Evolutionary conservation across 306 rosid genomes (phyloP).

Genomic region (Oemleria cerasiformis): DNA sequence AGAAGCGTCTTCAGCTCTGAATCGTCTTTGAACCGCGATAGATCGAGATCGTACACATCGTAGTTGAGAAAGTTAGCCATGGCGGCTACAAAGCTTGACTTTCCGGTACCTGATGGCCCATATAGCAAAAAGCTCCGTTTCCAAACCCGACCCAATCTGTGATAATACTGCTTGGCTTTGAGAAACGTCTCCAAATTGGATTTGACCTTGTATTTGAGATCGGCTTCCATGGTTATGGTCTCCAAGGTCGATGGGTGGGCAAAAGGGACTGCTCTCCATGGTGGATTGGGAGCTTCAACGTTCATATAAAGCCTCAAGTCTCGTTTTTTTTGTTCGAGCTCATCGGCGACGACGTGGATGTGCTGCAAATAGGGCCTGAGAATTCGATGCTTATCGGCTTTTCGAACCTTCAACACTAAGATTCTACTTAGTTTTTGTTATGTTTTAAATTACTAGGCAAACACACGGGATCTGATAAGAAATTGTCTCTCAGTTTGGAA

Average conservation of each 20-base stretch:
- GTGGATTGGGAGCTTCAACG: background rate
- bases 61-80: no score
- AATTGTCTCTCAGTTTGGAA: constrained; percentile 84
- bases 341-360: constrained; percentile 66
- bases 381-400: constrained; percentile 67
- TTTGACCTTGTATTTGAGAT: constrained; percentile 69
- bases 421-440: constrained; percentile 17
- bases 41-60: no score
- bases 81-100: constrained; percentile 93
- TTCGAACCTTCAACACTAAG: constrained; percentile 52
- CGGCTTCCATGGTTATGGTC: no score
- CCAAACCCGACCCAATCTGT: constrained; percentile 81
- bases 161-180: constrained; percentile 58
- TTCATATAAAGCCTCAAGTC: constrained; percentile 57
- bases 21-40: no score
- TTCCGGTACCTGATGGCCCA: constrained; percentile 94
- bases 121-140: constrained; percentile 76
- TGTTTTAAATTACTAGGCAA: constrained; percentile 52
- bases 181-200: constrained; percentile 81
- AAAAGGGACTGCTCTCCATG: constrained; percentile 72
- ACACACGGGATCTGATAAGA: constrained; percentile 90
- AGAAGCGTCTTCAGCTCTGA: no score
- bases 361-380: constrained; percentile 74
- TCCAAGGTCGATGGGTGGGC: constrained; percentile 83
- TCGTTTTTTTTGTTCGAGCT: constrained; percentile 40